Conservation (phyloP, 2,329 filamentous ascomycete species). For the Colletotrichum agaves region DNA sequence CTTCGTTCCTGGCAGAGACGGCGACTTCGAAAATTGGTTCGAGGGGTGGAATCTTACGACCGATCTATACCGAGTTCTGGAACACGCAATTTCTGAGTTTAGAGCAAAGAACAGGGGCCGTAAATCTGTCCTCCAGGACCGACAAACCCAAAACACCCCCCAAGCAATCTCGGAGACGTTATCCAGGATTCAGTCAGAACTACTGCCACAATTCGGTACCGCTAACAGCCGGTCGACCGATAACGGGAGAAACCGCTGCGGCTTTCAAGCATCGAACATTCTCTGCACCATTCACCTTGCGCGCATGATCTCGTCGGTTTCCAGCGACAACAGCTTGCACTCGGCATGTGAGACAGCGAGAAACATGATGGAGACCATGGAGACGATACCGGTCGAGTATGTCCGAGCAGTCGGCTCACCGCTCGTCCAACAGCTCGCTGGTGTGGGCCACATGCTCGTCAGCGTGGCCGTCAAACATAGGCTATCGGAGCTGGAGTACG, state of each 20-base stretch:
- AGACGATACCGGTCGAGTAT: conserved; percentile 12
- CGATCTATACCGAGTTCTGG: conserved; percentile 65
- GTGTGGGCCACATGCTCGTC: conserved; percentile 20
- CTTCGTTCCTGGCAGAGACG: conserved; percentile 15
- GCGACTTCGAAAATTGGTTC: conserved; percentile 52
- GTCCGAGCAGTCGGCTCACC: conserved; percentile 11
- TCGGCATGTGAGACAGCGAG: neutral
- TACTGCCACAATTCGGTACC: neutral
- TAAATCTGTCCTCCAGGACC: neutral
- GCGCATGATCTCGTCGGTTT: conserved; percentile 4
- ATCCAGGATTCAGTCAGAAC: conserved; percentile 10
- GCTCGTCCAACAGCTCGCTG: conserved; percentile 10
- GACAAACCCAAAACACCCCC: fast-evolving
- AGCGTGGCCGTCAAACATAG: neutral
- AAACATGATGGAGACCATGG: conserved; percentile 22
- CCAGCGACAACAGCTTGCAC: neutral
- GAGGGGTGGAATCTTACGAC: conserved; percentile 67
- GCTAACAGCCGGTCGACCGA: neutral
- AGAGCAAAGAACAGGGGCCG: conserved; percentile 33
- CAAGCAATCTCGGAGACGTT: neutral
- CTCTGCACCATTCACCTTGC: conserved; percentile 25
- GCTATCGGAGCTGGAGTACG: neutral
- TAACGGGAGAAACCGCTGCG: conserved; percentile 24
- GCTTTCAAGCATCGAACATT: conserved; percentile 26
- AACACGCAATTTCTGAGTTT: conserved; percentile 54